Evolutionary conservation across 805 yeast genomes (phyloP), one percentile per base, ranked within the genome.

Genomic region (Metschnikowia vanudenii): DNA sequence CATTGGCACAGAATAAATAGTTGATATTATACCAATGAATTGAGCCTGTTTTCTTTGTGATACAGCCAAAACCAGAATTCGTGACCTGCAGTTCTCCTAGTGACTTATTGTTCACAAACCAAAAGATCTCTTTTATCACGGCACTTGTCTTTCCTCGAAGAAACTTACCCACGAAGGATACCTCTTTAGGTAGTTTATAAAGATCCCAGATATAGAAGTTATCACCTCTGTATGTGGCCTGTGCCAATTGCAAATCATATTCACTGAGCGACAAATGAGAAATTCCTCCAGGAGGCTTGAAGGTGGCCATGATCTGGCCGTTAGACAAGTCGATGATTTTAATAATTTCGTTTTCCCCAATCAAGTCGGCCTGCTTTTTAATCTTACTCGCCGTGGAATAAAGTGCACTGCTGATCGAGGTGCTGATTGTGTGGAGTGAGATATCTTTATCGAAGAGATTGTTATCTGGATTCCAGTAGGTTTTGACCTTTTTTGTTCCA

Each of bases 91-190:
- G 44, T 8, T 39, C 43, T 4, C 46, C 55, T 4, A 50, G 45
- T 1, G 45, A 36, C 19, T 49, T 39, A 22, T 76, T 74, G 40
- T 69, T 69, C 7, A 65, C 62, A 31, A 71, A 71, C 89, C 90
- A 84, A 20, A 74, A 58, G 3, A 83, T 62, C 16, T 76, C 71
- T 29, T 68, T 66, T 18, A 83, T 73, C 1, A 69, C 59, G 0
- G 86, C 79, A 6, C 81, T 73, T 1, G 87, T 82, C 54, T 79
- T 81, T 1, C 91, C 90, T 19, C 89, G 68, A 11, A 63, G 64
- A 52, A 80, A 82, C 51, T 79, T 77, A 14, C 85, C 88, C 40
- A 81, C 58, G 18, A 84, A 62, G 1, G 77, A 67, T 2, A 84
- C 70, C 49, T 79, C 80, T 2, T 55, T 57, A 1, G 82, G 79